phyloP scores from a whole-genome alignment of 2,329 filamentous ascomycete genomes.

The Amauroascus verrucosus region DNA sequence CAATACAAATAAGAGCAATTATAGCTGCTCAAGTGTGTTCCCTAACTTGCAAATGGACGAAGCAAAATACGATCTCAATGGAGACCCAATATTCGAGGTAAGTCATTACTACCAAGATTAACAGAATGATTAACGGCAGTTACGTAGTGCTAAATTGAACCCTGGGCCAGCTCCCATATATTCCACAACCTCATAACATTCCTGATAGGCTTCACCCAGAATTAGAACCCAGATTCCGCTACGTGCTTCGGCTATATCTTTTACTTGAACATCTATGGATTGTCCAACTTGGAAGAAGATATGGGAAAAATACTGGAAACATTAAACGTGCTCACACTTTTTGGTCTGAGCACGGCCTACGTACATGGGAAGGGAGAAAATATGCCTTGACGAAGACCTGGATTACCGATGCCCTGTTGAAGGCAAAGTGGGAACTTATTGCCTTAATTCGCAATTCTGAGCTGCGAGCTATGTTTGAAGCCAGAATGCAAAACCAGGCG shows the following conservation, averaged over 20 bases:
- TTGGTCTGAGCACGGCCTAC: slow-evolving; percentile 14
- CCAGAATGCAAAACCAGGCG: not conserved
- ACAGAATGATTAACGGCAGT: too few species aligned
- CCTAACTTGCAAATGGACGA: not conserved
- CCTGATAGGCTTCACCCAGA: slow-evolving; percentile 8
- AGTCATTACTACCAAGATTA: not conserved
- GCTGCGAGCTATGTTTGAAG: not conserved
- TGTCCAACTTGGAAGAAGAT: slow-evolving; percentile 15
- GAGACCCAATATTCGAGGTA: slow-evolving; percentile 15
- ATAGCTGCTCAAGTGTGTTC: too few species aligned
- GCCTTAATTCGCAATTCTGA: not conserved
- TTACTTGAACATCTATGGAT: slow-evolving; percentile 18
- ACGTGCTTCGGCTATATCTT: slow-evolving; percentile 9
- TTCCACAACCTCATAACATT: slow-evolving; percentile 3
- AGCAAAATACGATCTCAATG: slow-evolving; percentile 7
- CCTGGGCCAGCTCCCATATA: slow-evolving; percentile 13
- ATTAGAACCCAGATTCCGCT: slow-evolving; percentile 12
- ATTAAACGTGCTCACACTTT: slow-evolving; percentile 16
- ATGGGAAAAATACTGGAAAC: slow-evolving; percentile 14
- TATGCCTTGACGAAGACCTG: slow-evolving; percentile 17
- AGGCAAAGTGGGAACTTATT: not conserved
- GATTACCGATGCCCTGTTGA: slow-evolving; percentile 15
- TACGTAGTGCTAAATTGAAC: not conserved
- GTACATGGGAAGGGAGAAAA: slow-evolving; percentile 14
- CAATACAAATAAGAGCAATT: too few species aligned